Conservation (phyloP, 2,329 filamentous ascomycete genomes). For the Ophiostoma pallidulum region DNA sequence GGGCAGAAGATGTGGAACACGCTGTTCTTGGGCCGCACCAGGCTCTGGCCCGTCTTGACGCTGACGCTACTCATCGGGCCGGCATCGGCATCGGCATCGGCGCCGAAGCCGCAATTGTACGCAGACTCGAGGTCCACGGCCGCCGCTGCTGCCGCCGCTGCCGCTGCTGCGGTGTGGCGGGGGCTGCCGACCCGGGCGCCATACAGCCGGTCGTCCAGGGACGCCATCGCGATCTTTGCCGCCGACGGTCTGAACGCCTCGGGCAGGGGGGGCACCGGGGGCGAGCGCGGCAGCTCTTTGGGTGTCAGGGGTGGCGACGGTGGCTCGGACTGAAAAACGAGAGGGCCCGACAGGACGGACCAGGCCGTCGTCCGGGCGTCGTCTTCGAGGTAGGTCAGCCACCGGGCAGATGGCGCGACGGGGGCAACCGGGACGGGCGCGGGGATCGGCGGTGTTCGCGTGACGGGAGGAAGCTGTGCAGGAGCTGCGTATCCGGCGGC, state of each 20-base stretch:
- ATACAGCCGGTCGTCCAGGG: neutral
- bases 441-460: no score
- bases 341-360: constrained; percentile 20
- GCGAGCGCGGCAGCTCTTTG: constrained; percentile 3
- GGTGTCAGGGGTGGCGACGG: constrained; percentile 20
- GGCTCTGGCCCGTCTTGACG: constrained; percentile 4
- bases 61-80: neutral
- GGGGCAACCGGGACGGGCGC: constrained; percentile 12
- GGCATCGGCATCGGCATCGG: neutral
- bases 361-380: constrained; percentile 21
- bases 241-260: neutral
- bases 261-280: constrained; percentile 7
- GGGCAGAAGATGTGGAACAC: constrained; percentile 33
- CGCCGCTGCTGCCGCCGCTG: no score
- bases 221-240: neutral
- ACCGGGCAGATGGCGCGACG: constrained; percentile 12
- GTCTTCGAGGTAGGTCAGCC: constrained; percentile 14
- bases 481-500: no score
- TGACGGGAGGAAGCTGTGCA: no score
- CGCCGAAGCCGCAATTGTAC: neutral
- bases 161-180: no score
- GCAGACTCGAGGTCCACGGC: neutral
- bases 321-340: constrained; percentile 20
- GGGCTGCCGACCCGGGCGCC: neutral
- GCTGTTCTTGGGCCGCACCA: constrained; percentile 26